phyloP scores from a whole-genome alignment of 2,329 filamentous ascomycete species.

The Didymellaceae sp. region DNA sequence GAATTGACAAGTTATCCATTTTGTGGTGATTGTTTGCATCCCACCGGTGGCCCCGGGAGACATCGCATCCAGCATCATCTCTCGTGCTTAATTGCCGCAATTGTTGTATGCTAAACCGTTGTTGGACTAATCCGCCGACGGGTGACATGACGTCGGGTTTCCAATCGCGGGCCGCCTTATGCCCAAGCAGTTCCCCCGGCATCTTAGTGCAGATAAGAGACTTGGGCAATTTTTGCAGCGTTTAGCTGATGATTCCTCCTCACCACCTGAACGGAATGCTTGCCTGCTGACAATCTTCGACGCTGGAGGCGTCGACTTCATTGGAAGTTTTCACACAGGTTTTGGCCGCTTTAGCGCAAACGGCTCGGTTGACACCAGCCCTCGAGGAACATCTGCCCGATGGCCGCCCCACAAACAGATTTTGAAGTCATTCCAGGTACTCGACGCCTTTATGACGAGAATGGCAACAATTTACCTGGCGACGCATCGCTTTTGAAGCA shows the following conservation, averaged over 20 bases:
- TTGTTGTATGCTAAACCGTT: not conserved
- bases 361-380: constrained; percentile 5
- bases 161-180: constrained; percentile 8
- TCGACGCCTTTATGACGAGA: constrained; percentile 25
- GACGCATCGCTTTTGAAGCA: constrained; percentile 29
- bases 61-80: too few relatives aligned
- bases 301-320: constrained; percentile 28
- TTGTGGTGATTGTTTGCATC: too few relatives aligned
- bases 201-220: constrained; percentile 21
- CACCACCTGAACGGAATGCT: constrained; percentile 21
- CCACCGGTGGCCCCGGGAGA: too few relatives aligned
- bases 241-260: constrained; percentile 4
- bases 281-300: constrained; percentile 26
- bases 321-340: constrained; percentile 16
- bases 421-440: constrained; percentile 28
- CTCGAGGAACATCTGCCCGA: constrained; percentile 2
- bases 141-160: constrained; percentile 12
- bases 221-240: constrained; percentile 12
- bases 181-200: constrained; percentile 8
- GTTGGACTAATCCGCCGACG: not conserved
- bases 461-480: constrained; percentile 41
- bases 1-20: too few relatives aligned
- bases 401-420: constrained; percentile 16
- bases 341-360: constrained; percentile 16
- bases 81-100: constrained; percentile 3